Percentiles rank a stretch among this genome's conserved stretches.
phyloP scores from a whole-genome alignment of 2,329 filamentous ascomycete species.

The Colletotrichum nymphaeae region DNA sequence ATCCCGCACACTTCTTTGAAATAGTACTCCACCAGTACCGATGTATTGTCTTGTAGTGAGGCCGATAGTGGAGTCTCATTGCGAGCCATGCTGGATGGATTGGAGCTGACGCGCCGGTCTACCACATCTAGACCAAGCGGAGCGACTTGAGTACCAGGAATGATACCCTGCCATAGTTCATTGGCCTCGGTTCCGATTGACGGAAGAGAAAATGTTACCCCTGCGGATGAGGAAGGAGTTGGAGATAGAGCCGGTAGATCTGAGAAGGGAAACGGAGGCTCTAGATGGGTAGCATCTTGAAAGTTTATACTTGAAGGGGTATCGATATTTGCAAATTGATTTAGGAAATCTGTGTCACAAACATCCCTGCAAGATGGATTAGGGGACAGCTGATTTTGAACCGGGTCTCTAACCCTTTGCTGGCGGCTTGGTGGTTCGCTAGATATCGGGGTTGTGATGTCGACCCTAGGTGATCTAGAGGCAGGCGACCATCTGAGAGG shows the following conservation, averaged over 20 bases:
- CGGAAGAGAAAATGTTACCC: too few species aligned
- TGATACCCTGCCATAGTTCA: too few species aligned
- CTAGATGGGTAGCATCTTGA: not conserved
- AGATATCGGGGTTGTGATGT: not conserved
- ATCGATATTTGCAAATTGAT: not conserved
- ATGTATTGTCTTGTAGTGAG: conserved; percentile 46
- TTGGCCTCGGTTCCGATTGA: too few species aligned
- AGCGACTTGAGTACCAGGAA: too few species aligned
- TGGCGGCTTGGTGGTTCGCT: too few species aligned
- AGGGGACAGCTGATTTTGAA: not conserved
- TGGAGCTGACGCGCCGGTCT: too few species aligned
- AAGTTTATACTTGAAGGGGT: not conserved
- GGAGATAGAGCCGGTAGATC: not conserved
- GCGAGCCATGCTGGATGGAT: not conserved
- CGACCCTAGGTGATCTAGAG: not conserved
- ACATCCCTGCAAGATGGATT: not conserved
- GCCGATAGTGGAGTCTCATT: not conserved
- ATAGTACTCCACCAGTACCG: conserved; percentile 71
- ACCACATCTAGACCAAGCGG: too few species aligned
- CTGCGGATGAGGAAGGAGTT: not conserved
- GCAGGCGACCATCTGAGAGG: conserved; percentile 7
- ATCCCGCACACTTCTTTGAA: conserved; percentile 71
- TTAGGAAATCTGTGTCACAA: conserved; percentile 2
- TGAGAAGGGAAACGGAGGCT: not conserved
- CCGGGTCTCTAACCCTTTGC: not conserved